These are phyloP conservation scores for Litchi chinensis DNA, from an alignment of 345 rosid genomes.

Conservation along the genomic window DNA sequence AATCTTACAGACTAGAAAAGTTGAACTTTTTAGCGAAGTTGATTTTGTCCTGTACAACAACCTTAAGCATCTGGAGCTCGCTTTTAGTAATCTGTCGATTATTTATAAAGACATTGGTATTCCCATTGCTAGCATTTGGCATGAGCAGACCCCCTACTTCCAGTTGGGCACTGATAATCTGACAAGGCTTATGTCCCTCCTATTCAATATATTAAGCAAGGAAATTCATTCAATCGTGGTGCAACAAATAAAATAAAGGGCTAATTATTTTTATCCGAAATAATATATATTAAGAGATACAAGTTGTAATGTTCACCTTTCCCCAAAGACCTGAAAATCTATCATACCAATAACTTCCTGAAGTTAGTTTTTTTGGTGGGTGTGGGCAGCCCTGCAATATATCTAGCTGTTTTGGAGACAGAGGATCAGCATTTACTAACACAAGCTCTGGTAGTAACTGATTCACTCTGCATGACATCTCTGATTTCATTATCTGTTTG, in stretches of 20 bases:
- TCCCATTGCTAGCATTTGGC: slow-evolving; percentile 70
- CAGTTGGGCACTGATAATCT: slow-evolving; percentile 62
- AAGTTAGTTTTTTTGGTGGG: slow-evolving; percentile 75
- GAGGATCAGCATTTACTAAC: slow-evolving; percentile 12
- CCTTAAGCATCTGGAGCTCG: slow-evolving; percentile 75
- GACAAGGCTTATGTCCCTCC: slow-evolving; percentile 78
- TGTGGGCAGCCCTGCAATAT: slow-evolving; percentile 55
- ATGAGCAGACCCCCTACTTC: slow-evolving; percentile 52
- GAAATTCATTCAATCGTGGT: slow-evolving; percentile 20
- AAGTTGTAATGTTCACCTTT: slow-evolving; percentile 53
- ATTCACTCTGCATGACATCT: slow-evolving; percentile 55
- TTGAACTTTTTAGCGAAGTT: slow-evolving; percentile 10
- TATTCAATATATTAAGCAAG: slow-evolving; percentile 34
- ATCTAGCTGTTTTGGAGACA: slow-evolving; percentile 49
- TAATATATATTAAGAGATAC: background rate
- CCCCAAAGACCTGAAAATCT: slow-evolving; percentile 86
- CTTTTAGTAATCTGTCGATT: slow-evolving; percentile 61
- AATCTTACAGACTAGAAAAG: slow-evolving; percentile 3
- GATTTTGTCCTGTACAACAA: slow-evolving; percentile 27
- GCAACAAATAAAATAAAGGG: background rate
- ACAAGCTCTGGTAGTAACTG: no score
- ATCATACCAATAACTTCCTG: slow-evolving; percentile 91
- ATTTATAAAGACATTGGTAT: slow-evolving; percentile 57
- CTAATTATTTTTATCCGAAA: background rate
- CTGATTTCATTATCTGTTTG: slow-evolving; percentile 56